Percentiles rank a stretch among this genome's conserved stretches.
phyloP scores from a whole-genome alignment of 2,329 filamentous ascomycete genomes.

The Juglanconis oblonga region DNA sequence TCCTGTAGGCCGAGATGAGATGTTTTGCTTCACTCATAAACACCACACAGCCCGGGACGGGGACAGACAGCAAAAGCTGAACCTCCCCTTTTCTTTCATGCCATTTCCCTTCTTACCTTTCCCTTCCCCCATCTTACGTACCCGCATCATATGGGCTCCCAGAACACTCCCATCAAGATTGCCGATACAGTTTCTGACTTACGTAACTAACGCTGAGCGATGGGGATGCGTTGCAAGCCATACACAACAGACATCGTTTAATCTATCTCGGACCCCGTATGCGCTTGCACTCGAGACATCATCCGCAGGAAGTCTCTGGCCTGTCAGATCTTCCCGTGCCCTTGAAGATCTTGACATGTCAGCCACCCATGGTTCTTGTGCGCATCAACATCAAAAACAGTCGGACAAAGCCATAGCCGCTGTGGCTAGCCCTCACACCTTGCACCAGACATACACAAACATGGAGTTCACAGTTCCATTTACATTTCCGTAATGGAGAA shows the following conservation, averaged over 20 bases:
- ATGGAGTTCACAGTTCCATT: not conserved
- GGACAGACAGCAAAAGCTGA: not conserved
- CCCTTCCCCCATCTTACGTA: not conserved
- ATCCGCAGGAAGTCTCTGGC: not conserved
- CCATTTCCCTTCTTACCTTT: not conserved
- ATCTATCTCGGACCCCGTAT: slow-evolving; percentile 5
- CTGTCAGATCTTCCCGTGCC: not conserved
- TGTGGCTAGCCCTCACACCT: not conserved
- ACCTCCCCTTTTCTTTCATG: not conserved
- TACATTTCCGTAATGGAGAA: not conserved
- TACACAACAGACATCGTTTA: not conserved
- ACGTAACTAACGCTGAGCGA: not conserved
- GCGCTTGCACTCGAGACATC: slow-evolving; percentile 11
- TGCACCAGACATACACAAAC: not conserved
- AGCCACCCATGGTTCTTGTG: not conserved
- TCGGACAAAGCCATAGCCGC: not conserved
- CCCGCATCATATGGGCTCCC: no score
- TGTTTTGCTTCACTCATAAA: slow-evolving; percentile 10
- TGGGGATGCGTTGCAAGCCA: not conserved
- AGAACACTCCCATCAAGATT: not conserved
- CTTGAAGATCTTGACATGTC: not conserved
- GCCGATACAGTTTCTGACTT: not conserved
- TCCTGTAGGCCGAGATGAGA: slow-evolving; percentile 1
- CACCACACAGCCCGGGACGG: not conserved
- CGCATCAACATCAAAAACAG: not conserved